These are phyloP conservation scores for Nakazawaea laoshanensis DNA, from an alignment of 805 yeast species.

Conservation along the genomic window DNA sequence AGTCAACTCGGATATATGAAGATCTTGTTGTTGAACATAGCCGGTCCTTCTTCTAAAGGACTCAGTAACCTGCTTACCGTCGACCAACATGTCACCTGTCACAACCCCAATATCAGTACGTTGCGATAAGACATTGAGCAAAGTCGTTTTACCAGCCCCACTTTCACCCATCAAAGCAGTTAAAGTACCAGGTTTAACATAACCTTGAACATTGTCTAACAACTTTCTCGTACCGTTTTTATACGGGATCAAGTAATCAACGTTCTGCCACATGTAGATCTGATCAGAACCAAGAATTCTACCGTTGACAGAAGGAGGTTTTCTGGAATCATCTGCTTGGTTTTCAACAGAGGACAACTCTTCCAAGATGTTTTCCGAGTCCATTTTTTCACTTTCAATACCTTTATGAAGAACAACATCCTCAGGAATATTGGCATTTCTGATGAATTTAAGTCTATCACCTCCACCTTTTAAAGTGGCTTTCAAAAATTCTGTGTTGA, in stretches of 20 bases:
- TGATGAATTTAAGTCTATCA: conserved; percentile 30
- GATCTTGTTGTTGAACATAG: conserved; percentile 49
- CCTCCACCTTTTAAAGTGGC: conserved; percentile 16
- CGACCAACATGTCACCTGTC: conserved; percentile 48
- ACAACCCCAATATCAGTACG: conserved; percentile 43
- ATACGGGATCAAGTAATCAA: conserved; percentile 47
- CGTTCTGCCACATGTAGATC: conserved; percentile 54
- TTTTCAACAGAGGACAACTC: neutral
- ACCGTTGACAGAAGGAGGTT: neutral
- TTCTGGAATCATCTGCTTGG: neutral
- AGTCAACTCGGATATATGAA: conserved; percentile 40
- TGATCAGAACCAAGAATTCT: conserved; percentile 31
- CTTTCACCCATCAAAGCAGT: conserved; percentile 61
- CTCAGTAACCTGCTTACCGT: conserved; percentile 37
- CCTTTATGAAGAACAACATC: conserved; percentile 2
- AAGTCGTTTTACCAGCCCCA: conserved; percentile 58
- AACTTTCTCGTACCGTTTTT: conserved; percentile 30
- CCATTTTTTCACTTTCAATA: neutral
- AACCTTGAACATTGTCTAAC: conserved; percentile 36
- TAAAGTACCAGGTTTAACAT: conserved; percentile 42
- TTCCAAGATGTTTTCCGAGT: neutral
- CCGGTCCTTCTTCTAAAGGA: conserved; percentile 48
- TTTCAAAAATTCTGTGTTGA: conserved; percentile 19
- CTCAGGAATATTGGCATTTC: conserved; percentile 26
- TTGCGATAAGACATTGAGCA: conserved; percentile 43